phyloP scores from a whole-genome alignment of 2,329 filamentous ascomycete genomes.

The Aureobasidium sp. region DNA sequence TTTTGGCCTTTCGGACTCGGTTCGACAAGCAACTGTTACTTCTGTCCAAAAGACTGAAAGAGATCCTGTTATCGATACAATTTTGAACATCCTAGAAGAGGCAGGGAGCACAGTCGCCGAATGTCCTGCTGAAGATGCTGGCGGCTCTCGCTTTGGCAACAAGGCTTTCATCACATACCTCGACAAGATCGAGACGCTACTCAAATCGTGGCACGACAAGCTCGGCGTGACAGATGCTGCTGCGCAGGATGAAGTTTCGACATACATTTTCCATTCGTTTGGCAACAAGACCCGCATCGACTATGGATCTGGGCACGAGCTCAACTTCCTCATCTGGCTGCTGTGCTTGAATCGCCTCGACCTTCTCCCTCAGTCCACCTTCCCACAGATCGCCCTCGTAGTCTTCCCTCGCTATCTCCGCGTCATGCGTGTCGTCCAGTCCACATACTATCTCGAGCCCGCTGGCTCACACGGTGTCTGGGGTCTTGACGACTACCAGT shows the following conservation, averaged over 20 bases:
- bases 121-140: conserved; percentile 76
- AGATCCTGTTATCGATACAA: conserved; percentile 54
- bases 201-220: conserved; percentile 56
- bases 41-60: conserved; percentile 47
- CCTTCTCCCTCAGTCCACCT: conserved; percentile 58
- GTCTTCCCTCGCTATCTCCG: conserved; percentile 78
- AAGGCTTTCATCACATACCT: conserved; percentile 81
- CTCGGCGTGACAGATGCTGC: conserved; percentile 46
- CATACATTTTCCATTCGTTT: conserved; percentile 77
- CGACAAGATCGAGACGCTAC: conserved; percentile 49
- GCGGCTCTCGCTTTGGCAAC: conserved; percentile 89
- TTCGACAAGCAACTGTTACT: conserved; percentile 62
- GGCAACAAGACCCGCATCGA: conserved; percentile 85
- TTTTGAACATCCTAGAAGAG: conserved; percentile 64
- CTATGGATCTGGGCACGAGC: conserved; percentile 93
- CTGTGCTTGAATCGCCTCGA: conserved; percentile 82
- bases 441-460: conserved; percentile 92
- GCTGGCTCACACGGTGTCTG: conserved; percentile 47
- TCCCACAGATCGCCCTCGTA: conserved; percentile 65
- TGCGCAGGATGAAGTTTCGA: conserved; percentile 64
- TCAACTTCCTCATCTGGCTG: conserved; percentile 95
- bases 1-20: conserved; percentile 77
- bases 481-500: conserved; percentile 49
- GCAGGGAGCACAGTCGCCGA: conserved; percentile 59
- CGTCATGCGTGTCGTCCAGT: conserved; percentile 82